Conservation (phyloP, 192 early-diverging fungal species). For the Gorgonomyces haynaldii region DNA sequence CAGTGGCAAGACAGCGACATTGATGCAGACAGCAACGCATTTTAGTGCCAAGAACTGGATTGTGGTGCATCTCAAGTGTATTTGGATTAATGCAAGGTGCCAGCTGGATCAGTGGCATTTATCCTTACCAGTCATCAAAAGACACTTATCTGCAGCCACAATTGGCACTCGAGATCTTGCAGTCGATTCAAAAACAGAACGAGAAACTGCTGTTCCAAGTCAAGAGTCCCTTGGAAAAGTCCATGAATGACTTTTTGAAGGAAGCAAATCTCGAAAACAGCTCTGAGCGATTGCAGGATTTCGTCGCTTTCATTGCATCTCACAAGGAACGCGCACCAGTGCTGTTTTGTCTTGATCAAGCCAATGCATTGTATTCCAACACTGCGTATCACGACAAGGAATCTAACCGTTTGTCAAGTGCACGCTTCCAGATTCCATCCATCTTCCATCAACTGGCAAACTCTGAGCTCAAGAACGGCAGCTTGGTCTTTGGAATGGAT, state of each 20-base stretch:
- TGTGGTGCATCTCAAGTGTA: too few relatives aligned
- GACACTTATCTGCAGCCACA: constrained; percentile 4
- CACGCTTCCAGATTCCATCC: constrained; percentile 8
- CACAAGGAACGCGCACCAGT: constrained; percentile 8
- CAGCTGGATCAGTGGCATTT: constrained; percentile 9
- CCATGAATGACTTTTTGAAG: background rate
- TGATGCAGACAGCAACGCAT: too few relatives aligned
- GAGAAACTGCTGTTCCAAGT: background rate
- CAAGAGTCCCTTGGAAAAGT: background rate
- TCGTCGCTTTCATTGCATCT: background rate
- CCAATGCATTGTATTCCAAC: constrained; percentile 16
- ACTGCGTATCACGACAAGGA: constrained; percentile 21
- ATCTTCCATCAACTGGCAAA: constrained; percentile 10
- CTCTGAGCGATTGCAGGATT: background rate
- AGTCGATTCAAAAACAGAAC: background rate
- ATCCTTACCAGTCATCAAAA: background rate
- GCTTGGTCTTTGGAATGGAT: constrained; percentile 8
- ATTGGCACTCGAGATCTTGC: background rate
- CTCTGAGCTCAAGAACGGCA: constrained; percentile 6
- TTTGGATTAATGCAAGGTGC: too few relatives aligned
- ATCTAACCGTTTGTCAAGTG: constrained; percentile 6
- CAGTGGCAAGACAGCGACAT: too few relatives aligned
- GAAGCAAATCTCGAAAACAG: background rate
- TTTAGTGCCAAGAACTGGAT: too few relatives aligned
- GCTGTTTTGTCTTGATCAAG: constrained; percentile 19